These are phyloP conservation scores for Marasmius sp. DNA, from an alignment of 1,284 basidiomycete species.

Conservation along the genomic window DNA sequence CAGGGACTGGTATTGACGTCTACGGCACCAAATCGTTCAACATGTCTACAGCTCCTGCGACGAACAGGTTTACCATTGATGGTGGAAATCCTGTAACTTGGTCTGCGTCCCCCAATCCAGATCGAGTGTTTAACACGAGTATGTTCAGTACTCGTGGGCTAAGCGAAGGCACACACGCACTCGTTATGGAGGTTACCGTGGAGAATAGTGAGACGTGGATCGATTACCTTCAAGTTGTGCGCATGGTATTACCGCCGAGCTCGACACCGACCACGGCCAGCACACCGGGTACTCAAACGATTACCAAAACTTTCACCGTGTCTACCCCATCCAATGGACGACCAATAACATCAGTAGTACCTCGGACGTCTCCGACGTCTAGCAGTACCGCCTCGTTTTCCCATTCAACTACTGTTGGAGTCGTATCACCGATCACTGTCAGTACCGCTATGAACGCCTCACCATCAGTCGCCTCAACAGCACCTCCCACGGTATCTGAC, in stretches of 20 bases:
- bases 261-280: neutral
- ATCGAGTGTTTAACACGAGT: neutral
- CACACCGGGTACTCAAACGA: too few relatives aligned
- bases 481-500: too few relatives aligned
- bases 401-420: too few relatives aligned
- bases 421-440: too few relatives aligned
- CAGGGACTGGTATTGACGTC: neutral
- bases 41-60: neutral
- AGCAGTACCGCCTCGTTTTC: too few relatives aligned
- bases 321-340: too few relatives aligned
- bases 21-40: neutral
- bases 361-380: too few relatives aligned
- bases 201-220: neutral
- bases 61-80: neutral
- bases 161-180: neutral
- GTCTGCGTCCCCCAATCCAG: neutral
- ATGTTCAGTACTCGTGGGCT: neutral
- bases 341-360: too few relatives aligned
- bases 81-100: neutral
- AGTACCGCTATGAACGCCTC: too few relatives aligned
- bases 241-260: too few relatives aligned
- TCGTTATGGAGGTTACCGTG: neutral
- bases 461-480: too few relatives aligned
- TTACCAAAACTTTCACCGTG: too few relatives aligned
- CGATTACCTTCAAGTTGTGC: neutral